These are phyloP conservation scores for Nemania sp. DNA, from an alignment of 2,329 filamentous ascomycete species.

Conservation along the genomic window DNA sequence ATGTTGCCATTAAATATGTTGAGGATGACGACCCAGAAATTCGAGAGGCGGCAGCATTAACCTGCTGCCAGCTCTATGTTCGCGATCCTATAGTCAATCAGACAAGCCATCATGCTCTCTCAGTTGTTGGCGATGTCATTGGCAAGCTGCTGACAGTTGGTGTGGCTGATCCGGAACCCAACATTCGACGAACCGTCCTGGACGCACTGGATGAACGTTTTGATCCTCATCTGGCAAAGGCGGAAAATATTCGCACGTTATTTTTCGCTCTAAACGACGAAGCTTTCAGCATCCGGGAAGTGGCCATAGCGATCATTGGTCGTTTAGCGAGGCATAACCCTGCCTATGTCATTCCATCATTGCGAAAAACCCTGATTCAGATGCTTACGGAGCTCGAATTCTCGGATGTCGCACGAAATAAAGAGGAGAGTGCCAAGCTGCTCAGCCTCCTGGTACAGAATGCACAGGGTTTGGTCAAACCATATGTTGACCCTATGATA, in stretches of 20 bases:
- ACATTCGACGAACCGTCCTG: conserved; percentile 86
- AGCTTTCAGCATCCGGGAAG: conserved; percentile 87
- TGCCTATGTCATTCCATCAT: conserved; percentile 93
- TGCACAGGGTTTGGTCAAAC: conserved; percentile 88
- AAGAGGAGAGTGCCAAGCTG: conserved; percentile 93
- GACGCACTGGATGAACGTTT: conserved; percentile 90
- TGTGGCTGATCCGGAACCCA: conserved; percentile 86
- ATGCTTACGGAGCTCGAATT: conserved; percentile 96
- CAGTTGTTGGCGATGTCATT: conserved; percentile 97
- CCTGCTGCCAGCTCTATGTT: conserved; percentile 96
- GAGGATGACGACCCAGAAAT: conserved; percentile 95
- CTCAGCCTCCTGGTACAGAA: conserved; percentile 92
- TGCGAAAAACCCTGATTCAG: conserved; percentile 94
- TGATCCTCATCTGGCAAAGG: conserved; percentile 93
- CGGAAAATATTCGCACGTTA: conserved; percentile 93
- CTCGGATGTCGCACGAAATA: conserved; percentile 89
- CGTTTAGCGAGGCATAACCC: conserved; percentile 89
- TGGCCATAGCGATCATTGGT: conserved; percentile 94
- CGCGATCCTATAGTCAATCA: conserved; percentile 97
- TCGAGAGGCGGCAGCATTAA: conserved; percentile 89
- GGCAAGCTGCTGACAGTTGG: conserved; percentile 94
- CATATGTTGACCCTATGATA: conserved; percentile 96
- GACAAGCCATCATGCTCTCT: conserved; percentile 93
- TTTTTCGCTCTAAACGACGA: conserved; percentile 97
- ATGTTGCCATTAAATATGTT: conserved; percentile 97